These are phyloP conservation scores for Solanum bukasovii DNA, from an alignment of 257 asterid species.

Conservation along the genomic window DNA sequence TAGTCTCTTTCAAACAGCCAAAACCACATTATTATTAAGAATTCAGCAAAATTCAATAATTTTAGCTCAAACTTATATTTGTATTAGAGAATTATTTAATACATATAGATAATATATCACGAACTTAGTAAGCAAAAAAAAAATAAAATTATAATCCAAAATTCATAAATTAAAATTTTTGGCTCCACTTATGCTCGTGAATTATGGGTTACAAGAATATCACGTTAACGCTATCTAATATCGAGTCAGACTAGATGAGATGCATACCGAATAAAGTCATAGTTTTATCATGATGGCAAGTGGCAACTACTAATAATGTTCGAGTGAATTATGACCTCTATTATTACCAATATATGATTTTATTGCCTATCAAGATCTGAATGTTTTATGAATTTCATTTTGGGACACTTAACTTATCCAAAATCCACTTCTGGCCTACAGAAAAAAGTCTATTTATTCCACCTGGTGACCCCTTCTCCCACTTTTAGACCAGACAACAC, in stretches of 20 bases:
- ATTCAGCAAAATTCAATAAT: background rate
- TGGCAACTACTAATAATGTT: background rate
- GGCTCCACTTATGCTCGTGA: background rate
- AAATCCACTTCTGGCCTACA: background rate
- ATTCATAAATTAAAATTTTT: background rate
- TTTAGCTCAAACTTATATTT: background rate
- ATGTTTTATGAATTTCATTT: background rate
- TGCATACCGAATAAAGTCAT: background rate
- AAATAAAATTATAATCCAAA: background rate
- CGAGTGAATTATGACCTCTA: background rate
- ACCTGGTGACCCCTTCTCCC: background rate
- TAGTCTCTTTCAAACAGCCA: background rate
- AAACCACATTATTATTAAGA: background rate
- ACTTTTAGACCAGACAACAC: background rate
- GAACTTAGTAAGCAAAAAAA: background rate
- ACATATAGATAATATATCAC: background rate
- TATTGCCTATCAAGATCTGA: background rate
- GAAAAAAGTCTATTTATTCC: background rate
- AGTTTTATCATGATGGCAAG: background rate
- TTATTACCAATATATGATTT: background rate
- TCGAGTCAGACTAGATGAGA: background rate
- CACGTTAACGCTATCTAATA: background rate
- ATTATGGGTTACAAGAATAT: background rate
- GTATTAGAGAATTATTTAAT: background rate
- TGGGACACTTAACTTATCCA: background rate